Evolutionary conservation across 306 rosid species (phyloP).

Genomic region (Pyrus bretschneideri): DNA sequence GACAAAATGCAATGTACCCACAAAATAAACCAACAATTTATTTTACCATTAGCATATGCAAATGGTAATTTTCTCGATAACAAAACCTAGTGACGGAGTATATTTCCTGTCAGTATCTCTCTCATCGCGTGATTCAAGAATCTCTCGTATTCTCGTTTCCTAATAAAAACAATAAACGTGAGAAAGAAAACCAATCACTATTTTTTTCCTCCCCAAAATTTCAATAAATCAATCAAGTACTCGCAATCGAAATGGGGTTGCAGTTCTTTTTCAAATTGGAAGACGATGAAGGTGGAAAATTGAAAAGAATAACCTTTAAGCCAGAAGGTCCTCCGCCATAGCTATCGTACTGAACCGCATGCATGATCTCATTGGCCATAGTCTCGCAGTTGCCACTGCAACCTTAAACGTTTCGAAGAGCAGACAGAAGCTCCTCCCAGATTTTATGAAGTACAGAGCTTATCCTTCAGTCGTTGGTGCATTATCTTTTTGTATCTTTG

Average conservation of each 20-base stretch:
- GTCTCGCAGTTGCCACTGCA: not conserved
- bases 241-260: not conserved
- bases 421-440: not conserved
- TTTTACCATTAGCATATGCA: not conserved
- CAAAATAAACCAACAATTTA: not conserved
- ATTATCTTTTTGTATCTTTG: too few relatives aligned
- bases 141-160: too few relatives aligned
- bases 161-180: not conserved
- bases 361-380: slow-evolving; percentile 53
- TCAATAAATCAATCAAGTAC: not conserved
- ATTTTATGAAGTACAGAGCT: not conserved
- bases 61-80: too few relatives aligned
- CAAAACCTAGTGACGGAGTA: too few relatives aligned
- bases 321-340: slow-evolving; percentile 60
- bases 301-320: slow-evolving; percentile 32
- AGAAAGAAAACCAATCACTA: not conserved
- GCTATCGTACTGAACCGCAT: slow-evolving; percentile 46
- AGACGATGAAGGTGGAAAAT: too few relatives aligned
- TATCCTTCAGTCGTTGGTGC: not conserved
- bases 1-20: too few relatives aligned
- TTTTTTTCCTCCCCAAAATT: not conserved
- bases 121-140: too few relatives aligned
- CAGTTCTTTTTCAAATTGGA: too few relatives aligned
- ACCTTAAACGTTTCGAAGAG: not conserved
- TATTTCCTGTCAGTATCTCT: too few relatives aligned